Conservation (phyloP, 106 monocot species). For the Dactylorhiza incarnata region DNA sequence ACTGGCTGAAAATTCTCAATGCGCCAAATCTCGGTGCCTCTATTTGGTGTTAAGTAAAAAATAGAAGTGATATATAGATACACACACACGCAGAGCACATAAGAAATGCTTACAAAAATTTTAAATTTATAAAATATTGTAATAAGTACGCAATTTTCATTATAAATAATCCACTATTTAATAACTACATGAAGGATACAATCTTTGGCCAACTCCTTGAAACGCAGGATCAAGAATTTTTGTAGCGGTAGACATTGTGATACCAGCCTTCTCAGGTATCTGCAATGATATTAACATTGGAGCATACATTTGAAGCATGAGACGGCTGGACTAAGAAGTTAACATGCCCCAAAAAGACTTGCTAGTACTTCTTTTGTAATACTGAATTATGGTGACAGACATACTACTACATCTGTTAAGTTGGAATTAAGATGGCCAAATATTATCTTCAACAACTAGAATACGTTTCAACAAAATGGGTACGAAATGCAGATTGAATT, state of each 20-base stretch:
- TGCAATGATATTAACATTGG: background rate
- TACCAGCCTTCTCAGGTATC: slow-evolving; percentile 5
- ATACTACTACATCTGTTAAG: background rate
- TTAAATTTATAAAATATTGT: background rate
- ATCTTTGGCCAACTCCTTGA: slow-evolving; percentile 51
- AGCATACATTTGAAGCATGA: background rate
- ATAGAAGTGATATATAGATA: background rate
- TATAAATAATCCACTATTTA: background rate
- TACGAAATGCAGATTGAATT: background rate
- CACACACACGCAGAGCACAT: too few species aligned
- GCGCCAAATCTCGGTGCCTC: slow-evolving; percentile 69
- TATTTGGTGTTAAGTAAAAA: slow-evolving; percentile 36
- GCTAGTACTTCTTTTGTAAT: background rate
- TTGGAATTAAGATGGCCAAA: background rate
- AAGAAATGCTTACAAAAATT: background rate
- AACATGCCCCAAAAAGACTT: background rate
- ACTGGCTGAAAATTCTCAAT: slow-evolving; percentile 72
- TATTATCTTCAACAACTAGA: background rate
- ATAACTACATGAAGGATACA: slow-evolving; percentile 36
- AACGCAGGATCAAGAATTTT: slow-evolving; percentile 61
- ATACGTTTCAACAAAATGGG: background rate
- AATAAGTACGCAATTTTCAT: background rate
- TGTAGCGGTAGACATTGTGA: slow-evolving; percentile 30
- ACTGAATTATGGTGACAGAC: background rate
- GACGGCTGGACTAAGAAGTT: background rate